Percentiles rank a stretch among this genome's conserved stretches.
These are phyloP conservation scores for Populus davidiana DNA, from an alignment of 345 rosid genomes.

Conservation along the genomic window DNA sequence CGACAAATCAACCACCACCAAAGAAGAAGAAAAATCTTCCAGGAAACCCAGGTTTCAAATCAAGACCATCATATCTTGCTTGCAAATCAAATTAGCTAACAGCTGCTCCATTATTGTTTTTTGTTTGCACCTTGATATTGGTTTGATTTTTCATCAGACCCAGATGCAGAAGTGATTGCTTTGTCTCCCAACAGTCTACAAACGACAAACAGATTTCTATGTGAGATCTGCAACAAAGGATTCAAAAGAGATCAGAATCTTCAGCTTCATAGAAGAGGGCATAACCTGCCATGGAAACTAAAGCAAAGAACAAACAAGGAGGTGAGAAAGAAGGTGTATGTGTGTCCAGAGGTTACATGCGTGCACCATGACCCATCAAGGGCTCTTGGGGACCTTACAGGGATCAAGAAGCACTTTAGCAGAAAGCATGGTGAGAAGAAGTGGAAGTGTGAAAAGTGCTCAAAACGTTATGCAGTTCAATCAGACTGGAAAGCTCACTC, in stretches of 20 bases:
- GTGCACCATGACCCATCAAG: constrained; percentile 58
- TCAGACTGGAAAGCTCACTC: constrained; percentile 72
- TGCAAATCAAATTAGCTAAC: neutral
- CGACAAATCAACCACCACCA: constrained; percentile 34
- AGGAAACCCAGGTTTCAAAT: constrained; percentile 48
- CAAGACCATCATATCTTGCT: neutral
- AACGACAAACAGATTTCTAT: constrained; percentile 49
- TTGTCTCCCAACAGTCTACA: constrained; percentile 50
- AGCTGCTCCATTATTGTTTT: neutral
- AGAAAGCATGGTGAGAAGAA: constrained; percentile 68
- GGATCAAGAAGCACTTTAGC: constrained; percentile 58
- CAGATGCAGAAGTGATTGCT: constrained; percentile 57
- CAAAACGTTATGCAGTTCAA: constrained; percentile 59
- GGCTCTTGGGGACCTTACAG: constrained; percentile 68
- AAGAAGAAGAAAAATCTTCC: constrained; percentile 59
- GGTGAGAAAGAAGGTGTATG: constrained; percentile 50
- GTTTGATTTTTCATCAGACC: constrained; percentile 34
- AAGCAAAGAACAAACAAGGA: constrained; percentile 54
- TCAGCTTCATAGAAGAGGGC: constrained; percentile 67
- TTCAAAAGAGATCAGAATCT: constrained; percentile 67
- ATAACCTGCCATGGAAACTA: constrained; percentile 65
- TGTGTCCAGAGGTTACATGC: constrained; percentile 53
- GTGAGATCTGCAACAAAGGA: constrained; percentile 69
- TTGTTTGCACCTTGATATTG: neutral
- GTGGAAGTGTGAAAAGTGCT: constrained; percentile 65